A percentile compares a stretch with the other conserved stretches of the same genome.
Evolutionary conservation across 192 early-diverging fungal genomes (phyloP).

Genomic region (Podila epigama): DNA sequence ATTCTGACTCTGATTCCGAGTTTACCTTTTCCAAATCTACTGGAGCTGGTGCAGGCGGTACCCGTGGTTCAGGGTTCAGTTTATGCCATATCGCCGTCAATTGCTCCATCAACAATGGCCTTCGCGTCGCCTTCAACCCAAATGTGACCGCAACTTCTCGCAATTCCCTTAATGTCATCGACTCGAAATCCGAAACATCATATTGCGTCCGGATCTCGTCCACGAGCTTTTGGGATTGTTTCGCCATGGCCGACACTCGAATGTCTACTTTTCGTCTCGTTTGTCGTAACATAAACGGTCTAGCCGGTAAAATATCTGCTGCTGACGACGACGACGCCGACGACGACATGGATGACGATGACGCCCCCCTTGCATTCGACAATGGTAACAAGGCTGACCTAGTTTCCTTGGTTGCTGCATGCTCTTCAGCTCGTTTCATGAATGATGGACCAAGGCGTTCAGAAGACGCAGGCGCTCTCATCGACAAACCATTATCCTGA

Average conservation of each 20-base stretch:
- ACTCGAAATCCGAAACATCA: constrained; percentile 6
- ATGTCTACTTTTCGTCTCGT: not conserved
- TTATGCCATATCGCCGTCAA: constrained; percentile 20
- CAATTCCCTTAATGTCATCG: constrained; percentile 20
- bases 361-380: no score
- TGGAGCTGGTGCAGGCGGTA: no score
- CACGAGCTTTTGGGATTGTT: constrained; percentile 15
- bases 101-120: constrained; percentile 15
- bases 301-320: no score
- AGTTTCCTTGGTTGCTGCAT: not conserved
- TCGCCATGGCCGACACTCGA: constrained; percentile 12
- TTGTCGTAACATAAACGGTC: not conserved
- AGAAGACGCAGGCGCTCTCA: not conserved
- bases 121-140: constrained; percentile 24
- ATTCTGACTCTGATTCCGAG: no score
- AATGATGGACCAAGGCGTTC: not conserved
- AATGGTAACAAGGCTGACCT: not conserved
- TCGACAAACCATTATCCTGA: no score
- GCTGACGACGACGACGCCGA: no score
- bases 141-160: constrained; percentile 15
- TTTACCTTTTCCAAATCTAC: no score
- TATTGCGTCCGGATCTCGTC: constrained; percentile 6
- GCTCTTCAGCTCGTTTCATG: not conserved
- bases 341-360: no score
- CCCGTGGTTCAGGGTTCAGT: not conserved